These are phyloP conservation scores for Umbilicus rupestris DNA, from an alignment of 164 flowering plant genomes.

Conservation along the genomic window DNA sequence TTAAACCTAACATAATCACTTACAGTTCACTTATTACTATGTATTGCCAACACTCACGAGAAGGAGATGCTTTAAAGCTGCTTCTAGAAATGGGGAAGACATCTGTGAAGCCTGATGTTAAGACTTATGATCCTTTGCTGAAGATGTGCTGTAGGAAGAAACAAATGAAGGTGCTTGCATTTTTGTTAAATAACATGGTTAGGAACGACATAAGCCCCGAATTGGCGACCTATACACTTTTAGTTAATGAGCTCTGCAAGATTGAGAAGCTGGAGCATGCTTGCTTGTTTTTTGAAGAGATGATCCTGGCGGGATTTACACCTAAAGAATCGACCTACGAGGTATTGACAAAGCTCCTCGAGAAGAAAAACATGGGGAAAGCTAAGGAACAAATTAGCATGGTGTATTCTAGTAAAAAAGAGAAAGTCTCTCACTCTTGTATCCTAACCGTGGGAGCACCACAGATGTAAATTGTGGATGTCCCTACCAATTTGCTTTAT, in stretches of 20 bases:
- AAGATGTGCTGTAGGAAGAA: constrained; percentile 51
- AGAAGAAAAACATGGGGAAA: constrained; percentile 3
- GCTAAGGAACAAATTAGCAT: neutral
- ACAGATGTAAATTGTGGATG: neutral
- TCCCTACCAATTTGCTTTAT: neutral
- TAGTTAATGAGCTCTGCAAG: constrained; percentile 39
- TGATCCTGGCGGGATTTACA: constrained; percentile 34
- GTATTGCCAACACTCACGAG: constrained; percentile 39
- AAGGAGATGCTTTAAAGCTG: constrained; percentile 42
- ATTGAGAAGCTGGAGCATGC: constrained; percentile 41
- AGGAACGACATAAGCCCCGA: constrained; percentile 42
- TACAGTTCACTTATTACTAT: constrained; percentile 45
- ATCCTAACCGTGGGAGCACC: neutral
- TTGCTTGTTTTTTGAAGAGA: too few relatives aligned
- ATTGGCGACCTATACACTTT: constrained; percentile 36
- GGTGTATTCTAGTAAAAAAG: neutral
- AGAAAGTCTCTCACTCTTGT: neutral
- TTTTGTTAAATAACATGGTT: constrained; percentile 48
- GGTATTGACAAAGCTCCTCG: neutral
- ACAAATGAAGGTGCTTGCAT: constrained; percentile 45
- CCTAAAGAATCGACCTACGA: constrained; percentile 16
- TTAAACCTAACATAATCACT: constrained; percentile 29
- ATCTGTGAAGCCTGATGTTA: constrained; percentile 42
- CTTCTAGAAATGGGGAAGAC: constrained; percentile 43
- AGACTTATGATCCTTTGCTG: constrained; percentile 49